phyloP scores from a whole-genome alignment of 768 basidiomycete species.

The Podaxis rugospora region DNA sequence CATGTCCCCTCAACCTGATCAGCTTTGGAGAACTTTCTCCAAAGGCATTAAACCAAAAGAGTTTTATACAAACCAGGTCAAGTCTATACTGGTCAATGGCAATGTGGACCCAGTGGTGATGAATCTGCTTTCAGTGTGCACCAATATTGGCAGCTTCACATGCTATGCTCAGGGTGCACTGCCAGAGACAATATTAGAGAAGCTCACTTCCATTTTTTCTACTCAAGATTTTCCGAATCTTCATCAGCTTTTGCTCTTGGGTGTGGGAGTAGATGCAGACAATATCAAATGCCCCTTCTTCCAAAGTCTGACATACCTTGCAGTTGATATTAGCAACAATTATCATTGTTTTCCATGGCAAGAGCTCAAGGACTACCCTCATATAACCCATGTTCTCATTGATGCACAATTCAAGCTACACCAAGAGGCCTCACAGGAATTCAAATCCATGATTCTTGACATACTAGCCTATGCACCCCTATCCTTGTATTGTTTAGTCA shows the following conservation, averaged over 20 bases:
- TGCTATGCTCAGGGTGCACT: slow-evolving; percentile 3
- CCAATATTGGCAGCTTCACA: not conserved
- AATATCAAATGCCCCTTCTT: not conserved
- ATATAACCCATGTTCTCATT: slow-evolving; percentile 1
- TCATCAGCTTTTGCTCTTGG: not conserved
- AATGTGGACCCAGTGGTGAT: slow-evolving; percentile 2
- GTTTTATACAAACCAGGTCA: not conserved
- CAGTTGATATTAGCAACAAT: slow-evolving; percentile 1
- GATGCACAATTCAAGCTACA: slow-evolving; percentile 1
- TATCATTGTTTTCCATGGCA: not conserved
- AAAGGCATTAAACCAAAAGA: not conserved
- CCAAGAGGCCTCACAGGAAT: not conserved
- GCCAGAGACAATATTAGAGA: not conserved
- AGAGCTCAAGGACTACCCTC: not conserved
- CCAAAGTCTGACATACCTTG: not conserved
- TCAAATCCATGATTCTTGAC: not conserved
- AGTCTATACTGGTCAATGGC: slow-evolving; percentile 1
- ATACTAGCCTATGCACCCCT: not conserved
- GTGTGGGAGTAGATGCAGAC: not conserved
- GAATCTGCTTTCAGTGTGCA: not conserved
- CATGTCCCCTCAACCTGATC: slow-evolving; percentile 1
- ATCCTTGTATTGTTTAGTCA: not conserved
- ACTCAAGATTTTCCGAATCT: not conserved
- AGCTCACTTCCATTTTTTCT: not conserved
- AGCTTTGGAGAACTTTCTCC: slow-evolving; percentile 6